phyloP scores from a whole-genome alignment of 257 asterid species.

The Leonotis leonurus region DNA sequence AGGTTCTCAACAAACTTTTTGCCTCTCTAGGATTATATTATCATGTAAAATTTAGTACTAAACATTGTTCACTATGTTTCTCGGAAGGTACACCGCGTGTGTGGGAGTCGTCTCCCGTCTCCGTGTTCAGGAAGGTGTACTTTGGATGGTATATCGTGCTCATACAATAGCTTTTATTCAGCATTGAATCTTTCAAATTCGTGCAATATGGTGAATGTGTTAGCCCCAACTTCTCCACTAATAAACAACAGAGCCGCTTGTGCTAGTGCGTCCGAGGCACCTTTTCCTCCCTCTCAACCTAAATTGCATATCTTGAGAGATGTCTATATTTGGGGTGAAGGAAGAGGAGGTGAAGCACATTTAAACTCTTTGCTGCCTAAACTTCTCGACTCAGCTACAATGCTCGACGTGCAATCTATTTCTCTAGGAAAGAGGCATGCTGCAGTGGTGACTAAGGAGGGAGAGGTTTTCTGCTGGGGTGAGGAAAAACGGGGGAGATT shows the following conservation, averaged over 20 bases:
- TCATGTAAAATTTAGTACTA: no score
- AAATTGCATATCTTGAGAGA: constrained; percentile 10
- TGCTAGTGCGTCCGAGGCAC: neutral
- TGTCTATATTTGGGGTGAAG: constrained; percentile 19
- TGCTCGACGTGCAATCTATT: constrained; percentile 5
- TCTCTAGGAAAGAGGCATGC: constrained; percentile 18
- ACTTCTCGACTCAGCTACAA: constrained; percentile 10
- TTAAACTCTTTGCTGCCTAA: constrained; percentile 9
- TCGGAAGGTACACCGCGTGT: constrained; percentile 8
- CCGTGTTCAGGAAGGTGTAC: neutral
- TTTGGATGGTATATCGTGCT: neutral
- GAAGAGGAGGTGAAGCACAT: neutral
- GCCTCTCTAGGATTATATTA: no score
- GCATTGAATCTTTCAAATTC: neutral
- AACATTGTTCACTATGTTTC: neutral
- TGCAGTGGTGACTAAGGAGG: constrained; percentile 15
- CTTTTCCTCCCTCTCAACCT: neutral
- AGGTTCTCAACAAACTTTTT: neutral
- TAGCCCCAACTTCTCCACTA: neutral
- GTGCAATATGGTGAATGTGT: neutral
- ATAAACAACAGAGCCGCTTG: neutral
- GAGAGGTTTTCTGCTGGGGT: constrained; percentile 30
- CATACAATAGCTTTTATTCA: constrained; percentile 5
- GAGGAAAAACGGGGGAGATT: constrained; percentile 26
- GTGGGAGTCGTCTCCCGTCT: constrained; percentile 14